Conservation (phyloP, 2,329 filamentous ascomycete genomes). For the Pseudonectria buxi region DNA sequence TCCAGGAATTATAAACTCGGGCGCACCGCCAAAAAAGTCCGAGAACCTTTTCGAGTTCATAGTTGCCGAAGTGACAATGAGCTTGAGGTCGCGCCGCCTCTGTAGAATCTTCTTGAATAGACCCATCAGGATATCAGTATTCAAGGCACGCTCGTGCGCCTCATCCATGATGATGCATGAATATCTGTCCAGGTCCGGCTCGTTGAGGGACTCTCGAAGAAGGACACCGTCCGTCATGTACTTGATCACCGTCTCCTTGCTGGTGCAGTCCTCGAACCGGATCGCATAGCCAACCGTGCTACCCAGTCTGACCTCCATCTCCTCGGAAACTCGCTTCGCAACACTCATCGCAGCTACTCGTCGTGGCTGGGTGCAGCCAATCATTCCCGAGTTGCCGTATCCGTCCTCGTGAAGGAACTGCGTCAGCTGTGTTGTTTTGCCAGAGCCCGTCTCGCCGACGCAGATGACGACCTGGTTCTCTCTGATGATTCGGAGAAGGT, state of each 20-base stretch:
- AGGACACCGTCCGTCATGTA: slow-evolving; percentile 99
- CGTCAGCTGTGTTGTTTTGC: slow-evolving; percentile 94
- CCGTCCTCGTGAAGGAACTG: slow-evolving; percentile 96
- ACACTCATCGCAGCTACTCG: slow-evolving; percentile 99
- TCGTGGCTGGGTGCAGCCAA: slow-evolving; percentile 92
- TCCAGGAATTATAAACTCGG: slow-evolving; percentile 93
- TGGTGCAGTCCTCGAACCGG: slow-evolving; percentile 96
- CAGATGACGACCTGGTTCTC: slow-evolving; percentile 98
- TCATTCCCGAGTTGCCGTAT: slow-evolving; percentile 80
- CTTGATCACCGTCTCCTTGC: slow-evolving; percentile 91
- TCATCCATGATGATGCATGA: slow-evolving; percentile 99
- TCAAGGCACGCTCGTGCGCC: slow-evolving; percentile 91
- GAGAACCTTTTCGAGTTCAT: slow-evolving; percentile 98
- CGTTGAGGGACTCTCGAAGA: slow-evolving; percentile 84
- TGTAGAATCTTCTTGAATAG: slow-evolving; percentile 95
- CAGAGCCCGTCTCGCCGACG: slow-evolving; percentile 93
- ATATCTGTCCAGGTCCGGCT: slow-evolving; percentile 89
- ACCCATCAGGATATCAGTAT: slow-evolving; percentile 96
- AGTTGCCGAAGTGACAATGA: slow-evolving; percentile 96
- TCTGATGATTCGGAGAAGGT: slow-evolving; percentile 81
- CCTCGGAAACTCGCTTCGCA: slow-evolving; percentile 93
- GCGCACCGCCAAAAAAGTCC: slow-evolving; percentile 90
- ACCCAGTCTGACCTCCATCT: slow-evolving; percentile 92
- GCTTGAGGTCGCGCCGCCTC: slow-evolving; percentile 80
- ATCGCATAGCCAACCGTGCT: slow-evolving; percentile 92